Evolutionary conservation across 129 eudicot genomes (phyloP).

Genomic region (Flaveria robusta): DNA sequence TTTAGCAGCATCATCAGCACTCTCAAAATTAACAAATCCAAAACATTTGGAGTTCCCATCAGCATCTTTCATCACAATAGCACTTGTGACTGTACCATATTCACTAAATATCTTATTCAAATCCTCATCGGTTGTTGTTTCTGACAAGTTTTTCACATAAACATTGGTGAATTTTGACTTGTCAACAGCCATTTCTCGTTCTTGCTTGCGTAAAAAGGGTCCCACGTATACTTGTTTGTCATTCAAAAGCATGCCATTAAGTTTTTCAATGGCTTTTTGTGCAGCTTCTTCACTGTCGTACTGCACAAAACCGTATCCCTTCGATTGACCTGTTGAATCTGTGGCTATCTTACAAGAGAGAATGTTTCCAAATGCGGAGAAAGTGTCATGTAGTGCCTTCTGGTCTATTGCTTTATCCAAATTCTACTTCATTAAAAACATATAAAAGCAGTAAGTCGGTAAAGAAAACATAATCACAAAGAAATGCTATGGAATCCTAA

Average conservation of each 20-base stretch:
- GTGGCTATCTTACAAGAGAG: slow-evolving; percentile 87
- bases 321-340: slow-evolving; percentile 65
- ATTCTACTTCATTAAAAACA: slow-evolving; percentile 40
- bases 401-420: slow-evolving; percentile 82
- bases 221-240: slow-evolving; percentile 84
- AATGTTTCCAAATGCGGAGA: slow-evolving; percentile 69
- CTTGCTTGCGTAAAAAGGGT: slow-evolving; percentile 71
- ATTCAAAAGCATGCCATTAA: slow-evolving; percentile 71
- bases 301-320: slow-evolving; percentile 92
- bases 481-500: too few species aligned
- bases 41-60: slow-evolving; percentile 80
- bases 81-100: slow-evolving; percentile 73
- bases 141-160: slow-evolving; percentile 73
- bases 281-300: slow-evolving; percentile 75
- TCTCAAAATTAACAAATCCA: slow-evolving; percentile 84
- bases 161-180: slow-evolving; percentile 67
- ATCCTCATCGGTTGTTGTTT: slow-evolving; percentile 68
- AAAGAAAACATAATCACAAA: neutral
- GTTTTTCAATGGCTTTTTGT: slow-evolving; percentile 76
- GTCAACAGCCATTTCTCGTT: slow-evolving; percentile 59
- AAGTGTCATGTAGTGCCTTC: slow-evolving; percentile 77
- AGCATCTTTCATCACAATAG: slow-evolving; percentile 69
- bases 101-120: slow-evolving; percentile 58
- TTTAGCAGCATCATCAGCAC: slow-evolving; percentile 71
- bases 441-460: neutral